Conservation (phyloP, 2,329 filamentous ascomycete genomes). For the Arthrobotrys pseudoclavata region DNA sequence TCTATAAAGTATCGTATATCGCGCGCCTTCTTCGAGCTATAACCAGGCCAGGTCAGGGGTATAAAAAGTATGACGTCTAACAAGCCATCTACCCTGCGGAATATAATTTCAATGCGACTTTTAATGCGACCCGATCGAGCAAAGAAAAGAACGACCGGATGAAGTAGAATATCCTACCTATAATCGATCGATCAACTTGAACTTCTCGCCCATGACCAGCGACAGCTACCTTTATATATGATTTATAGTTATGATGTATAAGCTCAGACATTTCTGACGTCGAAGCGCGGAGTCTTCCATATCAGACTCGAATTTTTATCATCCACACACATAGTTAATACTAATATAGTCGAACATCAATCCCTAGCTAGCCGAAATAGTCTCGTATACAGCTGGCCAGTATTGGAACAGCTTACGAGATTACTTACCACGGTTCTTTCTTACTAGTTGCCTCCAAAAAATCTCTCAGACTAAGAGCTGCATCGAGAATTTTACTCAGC, state of each 20-base stretch:
- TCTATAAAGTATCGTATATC: background rate
- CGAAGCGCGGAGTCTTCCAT: no score
- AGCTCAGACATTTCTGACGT: constrained; percentile 8
- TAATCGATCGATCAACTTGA: no score
- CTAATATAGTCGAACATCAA: no score
- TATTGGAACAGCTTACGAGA: background rate
- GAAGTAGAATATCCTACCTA: background rate
- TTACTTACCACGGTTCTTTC: background rate
- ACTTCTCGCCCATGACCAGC: background rate
- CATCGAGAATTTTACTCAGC: background rate
- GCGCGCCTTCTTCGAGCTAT: background rate
- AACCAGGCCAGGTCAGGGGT: background rate
- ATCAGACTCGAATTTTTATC: no score
- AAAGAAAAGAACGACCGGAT: background rate
- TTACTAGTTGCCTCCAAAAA: background rate
- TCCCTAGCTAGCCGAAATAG: no score
- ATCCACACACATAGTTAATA: no score
- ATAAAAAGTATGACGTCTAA: constrained; percentile 9
- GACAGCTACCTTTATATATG: background rate
- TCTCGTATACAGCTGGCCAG: no score
- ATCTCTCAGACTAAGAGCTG: background rate
- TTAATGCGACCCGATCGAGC: constrained; percentile 11
- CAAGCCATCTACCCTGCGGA: constrained; percentile 22
- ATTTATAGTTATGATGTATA: background rate
- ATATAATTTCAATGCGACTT: background rate